Base-by-base conservation (phyloP, 2,329 filamentous ascomycete species). In the Aaosphaeria arxii region DNA sequence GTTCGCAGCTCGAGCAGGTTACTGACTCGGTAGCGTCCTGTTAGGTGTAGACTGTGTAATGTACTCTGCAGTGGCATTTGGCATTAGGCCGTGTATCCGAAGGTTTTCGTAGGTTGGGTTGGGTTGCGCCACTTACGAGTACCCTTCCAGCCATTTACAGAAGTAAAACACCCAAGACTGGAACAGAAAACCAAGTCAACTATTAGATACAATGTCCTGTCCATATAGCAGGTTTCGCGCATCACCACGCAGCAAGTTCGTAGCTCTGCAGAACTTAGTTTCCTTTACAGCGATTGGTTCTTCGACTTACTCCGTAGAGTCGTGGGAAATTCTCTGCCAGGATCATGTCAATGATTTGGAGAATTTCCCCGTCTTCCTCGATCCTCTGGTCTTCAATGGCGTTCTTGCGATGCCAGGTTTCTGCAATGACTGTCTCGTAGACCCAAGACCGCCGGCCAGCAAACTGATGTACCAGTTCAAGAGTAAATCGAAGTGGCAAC, bases 241-340 rank as follows among this genome's bases (percentile, higher is more conserved):
- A 36, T 36, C 17, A 36, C 17, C 17, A 24, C 17, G 17, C 17
- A 41, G 28, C 9, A 43, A 43, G 41, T 30, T 9, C 17, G 41
- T 43, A 4, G 50, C 48, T 53, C 54, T 53, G 43, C 53, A 30
- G 49, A 61, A 49, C 48, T 61, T 30, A 60, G 46, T 48, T 61
- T 61, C 45, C 28, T 50, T 24, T 62, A 44, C 43, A 49, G 55
- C 44, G 29, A 58, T 32, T 62, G 47, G 58, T 52, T 60, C 45
- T 51, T 47, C 39, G 32, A 36, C 30, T 2, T 24, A 24, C 17
- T 24, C 17, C 17, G 33, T 44, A 45, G 32, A 51, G 43, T 49
- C 48, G 45, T 59, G 43, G 54, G 41, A 43, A 33, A 35, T 46
- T 41, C 45, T 59, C 47, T 61, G 48, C 47, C 50, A 50, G 48